These are phyloP conservation scores for Chaetomium tenue DNA, from an alignment of 495 filamentous ascomycete genomes.

Conservation along the genomic window DNA sequence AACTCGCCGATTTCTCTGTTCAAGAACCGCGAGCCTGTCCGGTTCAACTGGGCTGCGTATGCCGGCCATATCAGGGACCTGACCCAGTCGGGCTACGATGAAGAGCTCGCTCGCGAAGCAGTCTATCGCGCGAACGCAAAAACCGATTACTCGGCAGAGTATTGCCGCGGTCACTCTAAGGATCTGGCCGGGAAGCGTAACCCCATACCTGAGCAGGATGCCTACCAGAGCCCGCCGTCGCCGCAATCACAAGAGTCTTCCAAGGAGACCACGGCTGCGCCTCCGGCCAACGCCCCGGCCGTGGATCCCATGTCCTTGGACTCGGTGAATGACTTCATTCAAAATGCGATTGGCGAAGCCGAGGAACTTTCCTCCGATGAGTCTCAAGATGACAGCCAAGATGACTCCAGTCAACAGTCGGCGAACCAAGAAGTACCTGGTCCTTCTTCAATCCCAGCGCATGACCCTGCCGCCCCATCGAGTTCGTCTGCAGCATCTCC, in stretches of 20 bases:
- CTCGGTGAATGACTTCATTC: conserved; percentile 24
- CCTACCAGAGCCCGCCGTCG: conserved; percentile 24
- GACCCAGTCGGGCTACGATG: conserved; percentile 50
- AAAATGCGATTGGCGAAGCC: conserved; percentile 23
- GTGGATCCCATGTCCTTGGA: conserved; percentile 38
- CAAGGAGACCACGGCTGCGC: conserved; percentile 4
- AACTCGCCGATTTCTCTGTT: conserved; percentile 25
- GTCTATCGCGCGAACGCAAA: conserved; percentile 77
- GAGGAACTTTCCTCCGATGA: conserved; percentile 31
- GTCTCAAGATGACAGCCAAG: conserved; percentile 26
- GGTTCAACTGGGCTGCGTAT: conserved; percentile 39
- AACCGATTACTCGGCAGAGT: conserved; percentile 60
- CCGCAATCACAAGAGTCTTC: conserved; percentile 22
- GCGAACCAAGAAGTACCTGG: conserved; percentile 16
- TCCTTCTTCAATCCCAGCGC: conserved; percentile 3
- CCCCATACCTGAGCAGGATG: conserved; percentile 64
- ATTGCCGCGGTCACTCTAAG: conserved; percentile 60
- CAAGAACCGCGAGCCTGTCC: conserved; percentile 27
- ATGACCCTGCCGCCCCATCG: conserved; percentile 17
- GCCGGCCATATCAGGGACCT: conserved; percentile 47
- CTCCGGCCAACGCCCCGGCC: conserved; percentile 11
- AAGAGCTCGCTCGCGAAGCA: conserved; percentile 69
- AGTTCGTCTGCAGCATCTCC: conserved; percentile 5
- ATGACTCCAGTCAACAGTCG: conserved; percentile 24
- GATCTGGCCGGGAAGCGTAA: conserved; percentile 50